Conservation (phyloP, 257 asterid genomes). For the Salvia rosmarinus region DNA sequence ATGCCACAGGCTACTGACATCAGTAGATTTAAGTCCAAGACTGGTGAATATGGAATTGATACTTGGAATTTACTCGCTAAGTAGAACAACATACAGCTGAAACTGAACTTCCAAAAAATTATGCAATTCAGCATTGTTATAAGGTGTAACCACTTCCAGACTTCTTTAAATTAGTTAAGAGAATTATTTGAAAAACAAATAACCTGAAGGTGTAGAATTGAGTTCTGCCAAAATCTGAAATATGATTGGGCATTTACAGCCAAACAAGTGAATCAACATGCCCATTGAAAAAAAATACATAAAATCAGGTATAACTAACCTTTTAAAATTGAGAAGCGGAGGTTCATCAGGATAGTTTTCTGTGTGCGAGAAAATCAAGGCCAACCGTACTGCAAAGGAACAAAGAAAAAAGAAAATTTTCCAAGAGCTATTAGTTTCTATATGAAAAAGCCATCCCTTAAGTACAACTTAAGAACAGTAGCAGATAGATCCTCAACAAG, state of each 20-base stretch:
- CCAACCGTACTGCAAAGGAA: slow-evolving; percentile 73
- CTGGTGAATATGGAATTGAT: background rate
- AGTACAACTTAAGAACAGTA: too few relatives aligned
- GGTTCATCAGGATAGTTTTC: slow-evolving; percentile 94
- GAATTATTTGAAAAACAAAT: background rate
- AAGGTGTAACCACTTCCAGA: slow-evolving; percentile 15
- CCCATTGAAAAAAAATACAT: background rate
- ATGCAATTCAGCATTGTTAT: background rate
- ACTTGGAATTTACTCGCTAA: background rate
- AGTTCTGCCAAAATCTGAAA: background rate
- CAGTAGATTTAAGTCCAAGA: background rate
- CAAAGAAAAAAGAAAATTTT: slow-evolving; percentile 1
- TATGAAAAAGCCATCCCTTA: slow-evolving; percentile 16
- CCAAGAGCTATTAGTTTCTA: slow-evolving; percentile 31
- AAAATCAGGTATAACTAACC: slow-evolving; percentile 45
- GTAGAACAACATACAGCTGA: slow-evolving; percentile 13
- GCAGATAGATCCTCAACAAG: slow-evolving; percentile 31
- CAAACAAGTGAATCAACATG: slow-evolving; percentile 3
- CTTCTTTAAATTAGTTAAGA: slow-evolving; percentile 12
- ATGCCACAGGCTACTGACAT: background rate
- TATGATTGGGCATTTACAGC: background rate
- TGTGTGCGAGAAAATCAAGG: slow-evolving; percentile 85
- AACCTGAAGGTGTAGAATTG: background rate
- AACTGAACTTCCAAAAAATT: background rate
- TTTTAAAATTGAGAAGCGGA: slow-evolving; percentile 71